Evolutionary conservation across 2,329 filamentous ascomycete species (phyloP), one percentile per base, ranked within the genome.

Genomic region (Colletotrichum scovillei): DNA sequence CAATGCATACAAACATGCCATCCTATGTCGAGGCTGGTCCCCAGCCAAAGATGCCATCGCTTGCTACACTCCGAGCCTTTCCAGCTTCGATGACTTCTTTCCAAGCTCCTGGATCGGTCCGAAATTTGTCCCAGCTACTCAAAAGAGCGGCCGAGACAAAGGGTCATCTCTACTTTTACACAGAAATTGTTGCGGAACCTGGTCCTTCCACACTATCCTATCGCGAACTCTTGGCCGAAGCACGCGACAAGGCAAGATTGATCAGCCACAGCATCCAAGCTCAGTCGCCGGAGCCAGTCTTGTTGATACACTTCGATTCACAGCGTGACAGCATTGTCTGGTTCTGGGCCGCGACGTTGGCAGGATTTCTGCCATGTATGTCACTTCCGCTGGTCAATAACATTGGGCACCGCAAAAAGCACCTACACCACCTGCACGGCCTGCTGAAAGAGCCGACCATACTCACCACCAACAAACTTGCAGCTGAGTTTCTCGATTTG

Each of bases 341-440:
- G 71, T 74, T 74, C 62, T 74, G 71, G 71, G 66, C 71, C 12
- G 67, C 57, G 24, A 65, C 57, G 2, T 30, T 71, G 12, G 62
- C 71, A 14, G 67, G 67, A 19, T 49, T 30, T 14, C 30, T 70
- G 9, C 71, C 71, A 8, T 55, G 57, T 19, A 30, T 74, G 2
- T 74, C 71, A 26, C 59, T 59, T 19, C 67, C 71, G n/a, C 28
- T 74, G 12, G 63, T 62, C 63, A 70, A 74, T 52, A 62, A 70
- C 62, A 56, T 32, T 8, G 42, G 30, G 11, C 67, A 70, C 30
- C 71, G 71, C 12, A 70, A 57, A 56, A 66, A 70, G 32, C 71
- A 74, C 16, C 32, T 74, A 26, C 38, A 16, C 12, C 60, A 66
- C 32, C 67, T 74, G 2, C 63, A 65, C 11, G 35, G 5, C 5